These are phyloP conservation scores for Pseudogymnoascus sp. DNA, from an alignment of 2,329 filamentous ascomycete genomes.

Conservation along the genomic window DNA sequence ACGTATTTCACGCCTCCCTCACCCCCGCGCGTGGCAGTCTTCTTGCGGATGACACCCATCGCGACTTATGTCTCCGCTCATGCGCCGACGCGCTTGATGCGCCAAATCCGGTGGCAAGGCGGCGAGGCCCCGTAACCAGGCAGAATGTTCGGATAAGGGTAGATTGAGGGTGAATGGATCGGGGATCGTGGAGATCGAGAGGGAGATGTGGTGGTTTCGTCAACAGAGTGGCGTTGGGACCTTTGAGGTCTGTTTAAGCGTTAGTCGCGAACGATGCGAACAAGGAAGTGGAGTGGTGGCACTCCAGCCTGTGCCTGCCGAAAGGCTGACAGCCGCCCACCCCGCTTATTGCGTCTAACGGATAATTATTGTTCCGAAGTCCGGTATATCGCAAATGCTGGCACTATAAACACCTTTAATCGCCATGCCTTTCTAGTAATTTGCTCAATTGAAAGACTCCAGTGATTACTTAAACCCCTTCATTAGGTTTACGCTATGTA, in stretches of 20 bases:
- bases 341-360: not conserved
- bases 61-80: constrained; percentile 3
- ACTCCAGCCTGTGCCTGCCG: not conserved
- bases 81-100: constrained; percentile 1
- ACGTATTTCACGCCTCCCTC: constrained; percentile 93
- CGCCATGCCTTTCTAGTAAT: too few species aligned
- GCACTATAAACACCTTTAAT: too few species aligned
- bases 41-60: constrained; percentile 96
- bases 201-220: not conserved
- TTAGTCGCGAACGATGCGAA: not conserved
- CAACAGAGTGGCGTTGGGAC: not conserved
- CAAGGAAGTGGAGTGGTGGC: not conserved
- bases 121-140: not conserved
- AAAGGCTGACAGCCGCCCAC: not conserved
- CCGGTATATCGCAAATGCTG: not conserved
- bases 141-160: not conserved
- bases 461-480: too few species aligned
- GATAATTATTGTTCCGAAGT: not conserved
- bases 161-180: not conserved
- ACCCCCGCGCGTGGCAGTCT: constrained; percentile 74
- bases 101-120: not conserved
- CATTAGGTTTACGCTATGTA: not conserved
- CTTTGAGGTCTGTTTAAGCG: constrained; percentile 1
- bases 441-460: too few species aligned
- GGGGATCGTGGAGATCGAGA: not conserved